Evolutionary conservation across 352 stramenopile genomes (phyloP), one percentile per base, ranked within the genome.

Genomic region (Phytophthora sp.): DNA sequence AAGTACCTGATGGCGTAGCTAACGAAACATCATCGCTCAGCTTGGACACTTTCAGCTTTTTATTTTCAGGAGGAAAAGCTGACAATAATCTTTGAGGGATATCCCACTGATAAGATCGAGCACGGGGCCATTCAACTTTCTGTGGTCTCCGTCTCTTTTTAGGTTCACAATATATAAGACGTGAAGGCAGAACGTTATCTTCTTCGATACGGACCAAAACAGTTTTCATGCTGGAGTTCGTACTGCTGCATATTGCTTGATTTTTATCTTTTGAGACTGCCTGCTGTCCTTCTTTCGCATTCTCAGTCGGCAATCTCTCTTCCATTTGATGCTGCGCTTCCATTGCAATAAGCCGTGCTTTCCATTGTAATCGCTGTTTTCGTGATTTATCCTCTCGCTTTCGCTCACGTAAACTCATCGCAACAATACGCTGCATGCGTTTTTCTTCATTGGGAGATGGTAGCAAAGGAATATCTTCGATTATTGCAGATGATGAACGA

Each of bases 261-360:
- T 50, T 21, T 4, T 44, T 54, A 17, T 39, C 11, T 44, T 45
- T 34, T 20, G 24, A 28, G 13, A 2, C 4, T 27, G 20, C n/a
- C 9, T 20, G 35, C 2, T 31, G 26, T 35, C 5, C 17, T 49
- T 23, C 12, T 1, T 46, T 44, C 13, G 32, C n/a, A 27, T 12
- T 17, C 43, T 65, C 18, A 24, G 45, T 15, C 26, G 35, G 21
- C 30, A 30, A 18, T 9, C 38, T 44, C 39, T 77, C 62, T 4
- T 74, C 59, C 24, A 69, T 59, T 31, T 88, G 77, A 15, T 85
- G 69, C 11, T 72, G 64, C 9, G 62, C 64, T 48, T 88, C 72
- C 78, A 88, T 90, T 28, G 81, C 76, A 18, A 90, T 80, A 18
- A 88, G 39, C 15, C 81, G 67, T 11, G 76, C 73, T 41, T 80